phyloP scores from a whole-genome alignment of 2,329 filamentous ascomycete genomes.

The Aquanectria penicillioides region DNA sequence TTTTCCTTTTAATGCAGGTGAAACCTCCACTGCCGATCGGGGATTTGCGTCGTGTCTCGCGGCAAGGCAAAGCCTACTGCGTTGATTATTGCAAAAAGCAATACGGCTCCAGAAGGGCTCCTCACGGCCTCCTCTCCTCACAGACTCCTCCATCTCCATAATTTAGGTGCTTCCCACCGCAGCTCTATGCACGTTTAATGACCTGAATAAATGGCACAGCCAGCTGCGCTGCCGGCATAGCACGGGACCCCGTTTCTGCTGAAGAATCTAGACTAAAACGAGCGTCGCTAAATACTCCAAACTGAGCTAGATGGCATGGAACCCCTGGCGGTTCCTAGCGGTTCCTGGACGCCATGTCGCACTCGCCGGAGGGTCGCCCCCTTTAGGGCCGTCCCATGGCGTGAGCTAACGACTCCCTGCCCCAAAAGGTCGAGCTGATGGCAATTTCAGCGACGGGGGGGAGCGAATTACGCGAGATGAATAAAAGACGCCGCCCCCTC shows the following conservation, averaged over 20 bases:
- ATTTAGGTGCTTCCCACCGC: too few relatives aligned
- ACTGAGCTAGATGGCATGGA: background rate
- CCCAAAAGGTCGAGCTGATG: slow-evolving; percentile 27
- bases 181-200: background rate
- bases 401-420: slow-evolving; percentile 32
- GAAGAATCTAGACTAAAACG: background rate
- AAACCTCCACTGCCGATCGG: too few relatives aligned
- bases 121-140: too few relatives aligned
- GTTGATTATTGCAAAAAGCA: slow-evolving; percentile 1
- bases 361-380: slow-evolving; percentile 24
- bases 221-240: background rate
- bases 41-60: too few relatives aligned
- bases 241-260: background rate
- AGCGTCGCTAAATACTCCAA: background rate
- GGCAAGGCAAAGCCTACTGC: too few relatives aligned
- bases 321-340: slow-evolving; percentile 14
- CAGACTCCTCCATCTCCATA: too few relatives aligned
- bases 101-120: background rate
- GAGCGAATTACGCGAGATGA: slow-evolving; percentile 33
- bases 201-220: background rate
- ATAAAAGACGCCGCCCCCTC: slow-evolving; percentile 33
- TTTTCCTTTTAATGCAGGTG: too few relatives aligned
- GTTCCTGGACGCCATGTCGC: slow-evolving; percentile 12
- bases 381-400: slow-evolving; percentile 33
- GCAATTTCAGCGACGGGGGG: slow-evolving; percentile 26